Evolutionary conservation across 2,329 filamentous ascomycete species (phyloP), one percentile per base, ranked within the genome.

Genomic region (Aureobasidium uvarum): DNA sequence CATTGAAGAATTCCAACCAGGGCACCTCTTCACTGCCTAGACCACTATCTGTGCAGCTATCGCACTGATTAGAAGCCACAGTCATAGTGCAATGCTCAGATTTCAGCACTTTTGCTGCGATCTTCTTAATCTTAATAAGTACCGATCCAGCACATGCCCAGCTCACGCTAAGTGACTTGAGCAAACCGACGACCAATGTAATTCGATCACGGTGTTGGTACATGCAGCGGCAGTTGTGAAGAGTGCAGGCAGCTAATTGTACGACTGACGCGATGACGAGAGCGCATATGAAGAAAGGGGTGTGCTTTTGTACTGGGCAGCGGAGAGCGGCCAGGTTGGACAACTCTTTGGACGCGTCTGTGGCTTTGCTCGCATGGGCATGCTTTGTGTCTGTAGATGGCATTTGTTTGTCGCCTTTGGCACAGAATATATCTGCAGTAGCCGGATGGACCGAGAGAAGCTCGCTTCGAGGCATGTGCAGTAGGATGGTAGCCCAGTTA

Each of bases 251-350:
- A 64, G 89, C 91, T 28, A 96, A 82, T 72, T 95, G 90, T 4
- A 94, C 89, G 70, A 93, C 89, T 6, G 90, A 90, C 18, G 89
- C 89, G 62, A 94, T 80, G 1, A 90, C 90, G 58, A 95, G 81
- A 46, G 90, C 87, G 73, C 91, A 95, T 41, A 89, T 90, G 78
- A 95, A 92, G 77, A 94, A 93, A 66, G 92, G 91, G 0, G 87
- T 92, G 77, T 96, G 91, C 36, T 85, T 86, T 8, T 66, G 56
- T 25, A 94, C 80, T 0, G 87, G 84, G 5, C 88, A 86, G 0
- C 90, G 89, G 54, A 96, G 85, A 0, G 89, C 89, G 56, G 92
- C 86, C 69, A 93, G 82, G 69, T 86, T 85, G 67, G 89, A 90
- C 68, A 96, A 89, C 60, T 90, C 88, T 69, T 88, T 88, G 0